phyloP scores from a whole-genome alignment of 306 rosid genomes.

The Dicorynia guianensis region DNA sequence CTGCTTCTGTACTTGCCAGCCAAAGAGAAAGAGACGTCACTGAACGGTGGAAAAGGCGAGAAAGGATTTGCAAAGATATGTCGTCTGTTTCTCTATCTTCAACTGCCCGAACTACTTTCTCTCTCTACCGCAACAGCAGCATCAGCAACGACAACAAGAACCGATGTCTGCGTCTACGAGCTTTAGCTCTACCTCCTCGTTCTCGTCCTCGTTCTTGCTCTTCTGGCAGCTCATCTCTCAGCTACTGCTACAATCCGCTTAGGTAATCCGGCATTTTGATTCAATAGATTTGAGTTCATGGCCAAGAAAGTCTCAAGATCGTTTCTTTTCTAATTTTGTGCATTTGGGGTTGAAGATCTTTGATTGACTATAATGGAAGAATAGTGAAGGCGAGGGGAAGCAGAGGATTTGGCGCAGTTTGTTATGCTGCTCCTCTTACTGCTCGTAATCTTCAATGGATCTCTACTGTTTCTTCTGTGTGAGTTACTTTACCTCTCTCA shows the following conservation, averaged over 20 bases:
- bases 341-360: slow-evolving; percentile 43
- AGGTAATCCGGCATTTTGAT: neutral
- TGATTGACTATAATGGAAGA: slow-evolving; percentile 40
- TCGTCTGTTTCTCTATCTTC: slow-evolving; percentile 9
- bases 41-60: too few species aligned
- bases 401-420: slow-evolving; percentile 50
- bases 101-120: slow-evolving; percentile 9
- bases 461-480: slow-evolving; percentile 71
- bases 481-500: slow-evolving; percentile 22
- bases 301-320: neutral
- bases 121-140: slow-evolving; percentile 2
- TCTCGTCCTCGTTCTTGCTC: slow-evolving; percentile 25
- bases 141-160: too few species aligned
- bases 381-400: slow-evolving; percentile 35
- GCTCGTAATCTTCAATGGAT: slow-evolving; percentile 66
- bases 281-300: slow-evolving; percentile 20
- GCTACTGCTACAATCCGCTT: slow-evolving; percentile 42
- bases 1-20: too few species aligned
- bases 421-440: slow-evolving; percentile 65
- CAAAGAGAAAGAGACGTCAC: too few species aligned
- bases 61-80: too few species aligned
- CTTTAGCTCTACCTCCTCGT: neutral
- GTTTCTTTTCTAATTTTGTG: neutral
- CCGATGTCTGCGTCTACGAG: neutral
- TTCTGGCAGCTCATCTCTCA: slow-evolving; percentile 12